A percentile compares a stretch with the other conserved stretches of the same genome.
Conservation (phyloP, 2,329 filamentous ascomycete genomes). For the Neopestalotiopsis sp. region DNA sequence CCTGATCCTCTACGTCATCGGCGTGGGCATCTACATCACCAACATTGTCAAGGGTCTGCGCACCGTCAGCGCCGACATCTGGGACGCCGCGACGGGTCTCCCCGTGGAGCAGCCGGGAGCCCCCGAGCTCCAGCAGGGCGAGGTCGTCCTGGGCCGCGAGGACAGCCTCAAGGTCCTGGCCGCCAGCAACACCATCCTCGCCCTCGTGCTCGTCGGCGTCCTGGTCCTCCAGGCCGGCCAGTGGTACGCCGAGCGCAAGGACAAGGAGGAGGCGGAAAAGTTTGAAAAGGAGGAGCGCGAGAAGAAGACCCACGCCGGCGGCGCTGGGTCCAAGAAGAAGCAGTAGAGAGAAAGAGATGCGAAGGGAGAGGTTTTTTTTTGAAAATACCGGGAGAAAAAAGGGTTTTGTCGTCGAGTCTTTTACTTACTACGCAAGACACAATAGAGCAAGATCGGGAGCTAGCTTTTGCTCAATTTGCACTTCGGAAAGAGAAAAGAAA, state of each 20-base stretch:
- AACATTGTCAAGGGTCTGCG: constrained; percentile 96
- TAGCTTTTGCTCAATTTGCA: too few relatives aligned
- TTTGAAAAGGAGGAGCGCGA: constrained; percentile 54
- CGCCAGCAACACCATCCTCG: constrained; percentile 95
- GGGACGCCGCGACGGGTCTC: constrained; percentile 39
- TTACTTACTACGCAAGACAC: neutral
- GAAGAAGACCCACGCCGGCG: constrained; percentile 32
- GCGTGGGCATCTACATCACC: constrained; percentile 89
- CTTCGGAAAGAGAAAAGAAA: too few relatives aligned
- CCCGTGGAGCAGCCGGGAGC: neutral
- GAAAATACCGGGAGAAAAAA: neutral
- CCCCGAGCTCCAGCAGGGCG: constrained; percentile 43
- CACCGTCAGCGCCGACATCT: constrained; percentile 77
- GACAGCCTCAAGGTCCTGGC: constrained; percentile 90
- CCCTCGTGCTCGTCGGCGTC: constrained; percentile 89
- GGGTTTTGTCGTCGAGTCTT: too few relatives aligned
- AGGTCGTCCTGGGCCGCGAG: constrained; percentile 78
- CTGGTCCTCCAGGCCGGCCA: constrained; percentile 93
- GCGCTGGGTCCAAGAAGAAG: constrained; percentile 36
- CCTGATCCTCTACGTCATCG: constrained; percentile 82
- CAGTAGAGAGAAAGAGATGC: constrained; percentile 14
- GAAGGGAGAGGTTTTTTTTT: neutral
- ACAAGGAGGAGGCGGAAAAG: constrained; percentile 77
- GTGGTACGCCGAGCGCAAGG: constrained; percentile 98
- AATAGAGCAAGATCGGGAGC: too few relatives aligned